A percentile compares a stretch with the other conserved stretches of the same genome.
Conservation (phyloP, 2,329 filamentous ascomycete genomes). For the Clarireedia paspali region DNA sequence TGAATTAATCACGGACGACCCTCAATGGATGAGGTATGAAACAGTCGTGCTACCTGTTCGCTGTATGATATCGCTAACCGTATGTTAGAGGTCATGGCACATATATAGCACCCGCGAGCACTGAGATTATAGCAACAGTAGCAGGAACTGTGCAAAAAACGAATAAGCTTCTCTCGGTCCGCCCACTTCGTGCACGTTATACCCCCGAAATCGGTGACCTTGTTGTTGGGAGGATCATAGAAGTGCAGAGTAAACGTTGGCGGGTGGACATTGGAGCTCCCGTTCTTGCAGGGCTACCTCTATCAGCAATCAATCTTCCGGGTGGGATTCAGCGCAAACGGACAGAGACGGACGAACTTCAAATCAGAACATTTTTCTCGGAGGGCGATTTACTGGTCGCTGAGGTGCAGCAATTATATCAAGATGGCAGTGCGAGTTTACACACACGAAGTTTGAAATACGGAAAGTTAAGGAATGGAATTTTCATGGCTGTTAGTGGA, state of each 20-base stretch:
- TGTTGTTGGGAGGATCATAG: constrained; percentile 85
- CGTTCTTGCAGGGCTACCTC: constrained; percentile 74
- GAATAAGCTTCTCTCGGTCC: constrained; percentile 92
- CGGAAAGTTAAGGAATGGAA: constrained; percentile 88
- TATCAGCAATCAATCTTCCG: constrained; percentile 88
- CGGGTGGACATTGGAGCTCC: constrained; percentile 88
- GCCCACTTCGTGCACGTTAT: constrained; percentile 85
- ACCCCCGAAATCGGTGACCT: constrained; percentile 94
- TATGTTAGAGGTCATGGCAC: constrained; percentile 78
- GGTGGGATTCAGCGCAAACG: constrained; percentile 86
- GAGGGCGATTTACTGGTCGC: constrained; percentile 92
- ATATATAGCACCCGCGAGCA: constrained; percentile 55
- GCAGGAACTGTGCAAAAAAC: constrained; percentile 87
- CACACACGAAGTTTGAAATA: constrained; percentile 91
- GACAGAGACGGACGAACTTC: constrained; percentile 92
- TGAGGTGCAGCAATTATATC: constrained; percentile 84
- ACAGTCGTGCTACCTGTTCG: background rate
- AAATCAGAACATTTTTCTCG: constrained; percentile 94
- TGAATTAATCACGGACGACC: constrained; percentile 77
- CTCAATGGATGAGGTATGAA: constrained; percentile 85
- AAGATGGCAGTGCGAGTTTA: constrained; percentile 77
- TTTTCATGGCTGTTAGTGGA: constrained; percentile 76
- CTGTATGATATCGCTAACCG: constrained; percentile 14
- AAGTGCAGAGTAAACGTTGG: constrained; percentile 92
- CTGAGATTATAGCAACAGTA: constrained; percentile 78